phyloP scores from a whole-genome alignment of 2,329 filamentous ascomycete species.

The Penicillium verrucosum region DNA sequence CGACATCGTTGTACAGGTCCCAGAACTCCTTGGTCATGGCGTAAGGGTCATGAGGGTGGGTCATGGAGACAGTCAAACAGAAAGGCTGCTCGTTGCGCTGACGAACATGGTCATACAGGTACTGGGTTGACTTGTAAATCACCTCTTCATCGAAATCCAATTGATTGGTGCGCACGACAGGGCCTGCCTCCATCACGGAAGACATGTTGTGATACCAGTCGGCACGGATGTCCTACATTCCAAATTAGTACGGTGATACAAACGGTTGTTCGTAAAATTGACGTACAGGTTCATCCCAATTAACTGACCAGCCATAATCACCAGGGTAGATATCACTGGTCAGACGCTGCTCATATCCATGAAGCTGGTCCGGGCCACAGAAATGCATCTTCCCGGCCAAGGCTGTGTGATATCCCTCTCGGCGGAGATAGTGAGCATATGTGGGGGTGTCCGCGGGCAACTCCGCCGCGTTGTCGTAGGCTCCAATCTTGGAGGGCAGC shows the following conservation, averaged over 20 bases:
- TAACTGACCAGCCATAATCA: slow-evolving; percentile 90
- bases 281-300: slow-evolving; percentile 80
- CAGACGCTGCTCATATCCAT: slow-evolving; percentile 87
- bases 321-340: slow-evolving; percentile 96
- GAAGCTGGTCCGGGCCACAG: slow-evolving; percentile 81
- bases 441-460: slow-evolving; percentile 82
- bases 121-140: slow-evolving; percentile 87
- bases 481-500: slow-evolving; percentile 84
- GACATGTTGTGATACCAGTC: slow-evolving; percentile 98
- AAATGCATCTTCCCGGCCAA: slow-evolving; percentile 98
- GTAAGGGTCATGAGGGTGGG: slow-evolving; percentile 92
- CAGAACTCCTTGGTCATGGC: slow-evolving; percentile 92
- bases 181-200: slow-evolving; percentile 84
- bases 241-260: not conserved
- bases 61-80: slow-evolving; percentile 85
- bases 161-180: slow-evolving; percentile 88
- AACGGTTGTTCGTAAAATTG: not conserved
- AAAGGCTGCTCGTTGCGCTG: slow-evolving; percentile 75
- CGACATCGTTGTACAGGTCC: slow-evolving; percentile 85
- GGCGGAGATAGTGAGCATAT: slow-evolving; percentile 85
- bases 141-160: slow-evolving; percentile 95
- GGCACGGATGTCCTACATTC: slow-evolving; percentile 54
- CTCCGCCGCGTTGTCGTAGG: slow-evolving; percentile 86
- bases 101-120: slow-evolving; percentile 86
- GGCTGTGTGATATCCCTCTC: slow-evolving; percentile 82